Base-by-base conservation (phyloP, 352 stramenopile species). In the Halophytophthora polymorphica region DNA sequence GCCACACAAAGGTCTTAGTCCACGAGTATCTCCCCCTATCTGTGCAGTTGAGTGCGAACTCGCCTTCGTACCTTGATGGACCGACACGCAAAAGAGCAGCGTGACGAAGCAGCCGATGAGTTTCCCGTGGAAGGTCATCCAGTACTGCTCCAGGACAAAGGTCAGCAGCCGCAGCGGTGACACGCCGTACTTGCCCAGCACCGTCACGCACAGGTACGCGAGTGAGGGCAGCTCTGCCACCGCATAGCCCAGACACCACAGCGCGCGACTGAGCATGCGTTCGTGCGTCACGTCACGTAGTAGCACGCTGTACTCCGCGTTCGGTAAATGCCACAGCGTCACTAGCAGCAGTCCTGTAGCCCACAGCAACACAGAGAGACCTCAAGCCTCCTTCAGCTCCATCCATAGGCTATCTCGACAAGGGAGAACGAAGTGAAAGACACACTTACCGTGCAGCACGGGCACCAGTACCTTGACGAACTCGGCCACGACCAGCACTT, bases 101-200 rank as follows among this genome's bases (percentile, higher is more conserved):
- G 36, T 21, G 38, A 76, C 45, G 31, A 68, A 56, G 33, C 50
- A 59, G 14, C 35, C 61, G 11, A 53, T 42, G 5, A 76, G 50
- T 44, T 73, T 70, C 10, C 50, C 59, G 28, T 65, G 51, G 21
- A 70, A 61, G 41, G 50, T 61, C 31, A 56, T 51, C 28, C 50
- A 70, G 42, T 78, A 66, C 37, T 57, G 61, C 46, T 76, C 65
- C 29, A 78, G 40, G 35, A 78, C 53, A 39, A 78, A 78, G 4
- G 51, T 45, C 45, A 78, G 49, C 36, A 71, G 25, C 6, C 63
- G 53, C 41, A 59, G 14, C 15, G 58, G 40, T 18, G 48, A 59
- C 18, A 75, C 45, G 0, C 61, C 57, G 50, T 71, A 77, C 48
- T 71, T 67, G 28, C 42, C 51, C 38, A 49, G 51, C 6, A 70